These are phyloP conservation scores for Lantana camara DNA, from an alignment of 257 asterid genomes.

Conservation along the genomic window DNA sequence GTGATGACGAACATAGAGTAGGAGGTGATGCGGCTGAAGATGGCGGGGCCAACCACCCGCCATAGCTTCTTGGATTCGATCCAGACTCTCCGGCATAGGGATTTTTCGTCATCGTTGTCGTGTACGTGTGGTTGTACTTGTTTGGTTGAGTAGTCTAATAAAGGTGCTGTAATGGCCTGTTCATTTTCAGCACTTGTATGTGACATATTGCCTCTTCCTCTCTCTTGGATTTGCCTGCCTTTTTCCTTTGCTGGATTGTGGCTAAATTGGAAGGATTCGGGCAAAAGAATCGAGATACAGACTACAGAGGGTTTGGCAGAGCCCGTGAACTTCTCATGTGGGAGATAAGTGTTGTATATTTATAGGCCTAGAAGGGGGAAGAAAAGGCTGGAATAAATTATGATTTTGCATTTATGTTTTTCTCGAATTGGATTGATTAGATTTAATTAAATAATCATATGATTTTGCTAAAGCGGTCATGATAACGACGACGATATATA, in stretches of 20 bases:
- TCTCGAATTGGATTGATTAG: too few species aligned
- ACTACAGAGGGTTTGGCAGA: background rate
- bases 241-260: background rate
- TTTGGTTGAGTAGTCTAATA: slow-evolving; percentile 33
- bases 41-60: slow-evolving; percentile 83
- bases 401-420: too few species aligned
- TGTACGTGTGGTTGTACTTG: background rate
- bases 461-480: too few species aligned
- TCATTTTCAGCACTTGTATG: slow-evolving; percentile 11
- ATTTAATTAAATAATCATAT: too few species aligned
- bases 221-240: background rate
- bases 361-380: background rate
- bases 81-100: slow-evolving; percentile 41
- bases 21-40: slow-evolving; percentile 66
- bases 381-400: background rate
- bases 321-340: background rate
- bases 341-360: background rate
- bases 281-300: background rate
- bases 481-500: too few species aligned
- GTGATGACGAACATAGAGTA: slow-evolving; percentile 76
- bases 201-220: slow-evolving; percentile 36
- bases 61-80: slow-evolving; percentile 79
- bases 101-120: slow-evolving; percentile 22
- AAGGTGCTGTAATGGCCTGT: slow-evolving; percentile 40
- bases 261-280: background rate